Conservation (phyloP, 331 rosid genomes). For the Pyrus hybrid region DNA sequence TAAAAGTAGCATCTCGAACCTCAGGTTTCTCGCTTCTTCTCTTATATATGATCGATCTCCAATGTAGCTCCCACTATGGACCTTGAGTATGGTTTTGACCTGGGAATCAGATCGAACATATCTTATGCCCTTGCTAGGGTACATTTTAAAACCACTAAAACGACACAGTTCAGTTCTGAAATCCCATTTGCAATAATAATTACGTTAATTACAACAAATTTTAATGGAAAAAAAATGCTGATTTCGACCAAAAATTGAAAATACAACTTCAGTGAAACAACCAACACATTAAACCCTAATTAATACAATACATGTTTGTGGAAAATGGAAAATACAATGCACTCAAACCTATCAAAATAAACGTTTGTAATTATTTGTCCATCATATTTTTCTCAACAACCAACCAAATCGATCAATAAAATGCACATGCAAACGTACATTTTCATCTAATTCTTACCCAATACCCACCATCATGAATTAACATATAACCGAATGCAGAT, state of each 20-base stretch:
- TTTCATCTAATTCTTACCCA: neutral
- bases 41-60: too few relatives aligned
- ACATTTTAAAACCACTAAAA: constrained; percentile 64
- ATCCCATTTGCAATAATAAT: neutral
- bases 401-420: neutral
- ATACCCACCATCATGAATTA: neutral
- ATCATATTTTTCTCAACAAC: neutral
- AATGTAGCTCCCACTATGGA: too few relatives aligned
- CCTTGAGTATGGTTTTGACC: constrained; percentile 15
- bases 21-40: too few relatives aligned
- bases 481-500: neutral
- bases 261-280: neutral
- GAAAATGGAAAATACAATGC: neutral
- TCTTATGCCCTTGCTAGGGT: constrained; percentile 55
- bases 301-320: neutral
- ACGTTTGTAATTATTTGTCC: neutral
- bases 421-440: neutral
- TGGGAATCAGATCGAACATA: constrained; percentile 58
- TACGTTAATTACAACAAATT: too few relatives aligned
- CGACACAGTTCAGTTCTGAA: constrained; percentile 58
- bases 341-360: neutral
- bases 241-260: too few relatives aligned
- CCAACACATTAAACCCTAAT: neutral
- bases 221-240: too few relatives aligned
- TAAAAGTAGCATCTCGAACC: neutral